A percentile compares a stretch with the other conserved stretches of the same genome.
These are phyloP conservation scores for Diversispora epigaea DNA, from an alignment of 192 early-diverging fungal genomes.

Conservation along the genomic window DNA sequence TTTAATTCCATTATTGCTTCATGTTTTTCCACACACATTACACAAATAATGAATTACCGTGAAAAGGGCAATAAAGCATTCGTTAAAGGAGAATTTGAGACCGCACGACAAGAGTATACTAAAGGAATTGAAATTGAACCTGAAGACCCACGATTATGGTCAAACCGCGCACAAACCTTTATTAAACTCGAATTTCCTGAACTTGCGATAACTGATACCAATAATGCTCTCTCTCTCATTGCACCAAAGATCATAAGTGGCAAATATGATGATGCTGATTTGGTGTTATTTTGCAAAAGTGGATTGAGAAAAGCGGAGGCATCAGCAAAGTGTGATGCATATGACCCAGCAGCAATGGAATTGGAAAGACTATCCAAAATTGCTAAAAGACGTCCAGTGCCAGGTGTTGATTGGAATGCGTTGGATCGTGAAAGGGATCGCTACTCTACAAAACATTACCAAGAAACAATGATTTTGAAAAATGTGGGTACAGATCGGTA, in stretches of 20 bases:
- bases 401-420: constrained; percentile 2
- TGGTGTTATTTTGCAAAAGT: neutral
- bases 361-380: constrained; percentile 1
- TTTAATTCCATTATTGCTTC: no score
- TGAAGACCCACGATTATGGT: constrained; percentile 7
- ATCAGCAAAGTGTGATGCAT: neutral
- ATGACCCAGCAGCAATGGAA: neutral
- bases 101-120: neutral
- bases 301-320: neutral
- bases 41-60: no score
- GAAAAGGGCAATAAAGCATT: constrained; percentile 9
- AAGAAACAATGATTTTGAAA: neutral
- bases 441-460: neutral
- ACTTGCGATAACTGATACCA: no score
- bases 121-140: neutral
- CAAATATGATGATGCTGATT: neutral
- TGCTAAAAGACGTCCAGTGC: neutral
- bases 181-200: neutral
- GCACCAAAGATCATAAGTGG: neutral
- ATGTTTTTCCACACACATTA: no score
- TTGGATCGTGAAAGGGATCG: neutral
- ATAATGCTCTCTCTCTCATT: no score
- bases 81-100: neutral
- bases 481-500: neutral
- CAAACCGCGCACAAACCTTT: constrained; percentile 10